These are phyloP conservation scores for Sclerotinia borealis DNA, from an alignment of 2,329 filamentous ascomycete genomes.

Conservation along the genomic window DNA sequence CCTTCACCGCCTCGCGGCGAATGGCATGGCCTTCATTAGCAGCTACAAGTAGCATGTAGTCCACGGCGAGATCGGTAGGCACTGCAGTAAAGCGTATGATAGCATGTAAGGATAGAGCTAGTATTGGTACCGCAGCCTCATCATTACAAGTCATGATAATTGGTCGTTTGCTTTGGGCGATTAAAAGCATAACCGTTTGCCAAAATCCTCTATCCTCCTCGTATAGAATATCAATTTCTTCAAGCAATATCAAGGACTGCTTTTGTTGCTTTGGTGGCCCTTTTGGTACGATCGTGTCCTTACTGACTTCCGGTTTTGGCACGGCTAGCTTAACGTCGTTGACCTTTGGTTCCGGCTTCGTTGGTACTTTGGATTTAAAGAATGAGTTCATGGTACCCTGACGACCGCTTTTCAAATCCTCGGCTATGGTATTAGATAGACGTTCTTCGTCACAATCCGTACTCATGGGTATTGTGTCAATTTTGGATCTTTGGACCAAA, in stretches of 20 bases:
- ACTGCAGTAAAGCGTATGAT: conserved; percentile 72
- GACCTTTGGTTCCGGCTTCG: conserved; percentile 22
- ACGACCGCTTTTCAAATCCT: conserved; percentile 59
- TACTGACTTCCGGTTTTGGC: conserved; percentile 17
- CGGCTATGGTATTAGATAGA: conserved; percentile 41
- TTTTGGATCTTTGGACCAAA: conserved; percentile 58
- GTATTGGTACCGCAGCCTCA: conserved; percentile 71
- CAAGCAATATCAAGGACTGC: conserved; percentile 87
- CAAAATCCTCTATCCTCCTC: conserved; percentile 97
- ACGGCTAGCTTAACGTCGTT: conserved; percentile 27
- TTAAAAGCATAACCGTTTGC: conserved; percentile 71
- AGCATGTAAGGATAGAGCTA: conserved; percentile 72
- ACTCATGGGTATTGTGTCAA: conserved; percentile 26
- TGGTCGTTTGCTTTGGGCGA: conserved; percentile 78
- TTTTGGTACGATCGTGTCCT: conserved; percentile 13
- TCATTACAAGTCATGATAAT: conserved; percentile 96
- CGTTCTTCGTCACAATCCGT: conserved; percentile 33
- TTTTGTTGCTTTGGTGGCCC: conserved; percentile 52
- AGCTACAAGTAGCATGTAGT: conserved; percentile 76
- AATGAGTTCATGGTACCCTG: conserved; percentile 78
- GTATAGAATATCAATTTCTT: conserved; percentile 90
- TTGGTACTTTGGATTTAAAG: conserved; percentile 53
- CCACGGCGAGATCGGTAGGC: conserved; percentile 61
- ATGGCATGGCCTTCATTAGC: conserved; percentile 86
- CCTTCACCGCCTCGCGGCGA: conserved; percentile 56